phyloP scores from a whole-genome alignment of 495 filamentous ascomycete genomes.

The Copromyces sp. region DNA sequence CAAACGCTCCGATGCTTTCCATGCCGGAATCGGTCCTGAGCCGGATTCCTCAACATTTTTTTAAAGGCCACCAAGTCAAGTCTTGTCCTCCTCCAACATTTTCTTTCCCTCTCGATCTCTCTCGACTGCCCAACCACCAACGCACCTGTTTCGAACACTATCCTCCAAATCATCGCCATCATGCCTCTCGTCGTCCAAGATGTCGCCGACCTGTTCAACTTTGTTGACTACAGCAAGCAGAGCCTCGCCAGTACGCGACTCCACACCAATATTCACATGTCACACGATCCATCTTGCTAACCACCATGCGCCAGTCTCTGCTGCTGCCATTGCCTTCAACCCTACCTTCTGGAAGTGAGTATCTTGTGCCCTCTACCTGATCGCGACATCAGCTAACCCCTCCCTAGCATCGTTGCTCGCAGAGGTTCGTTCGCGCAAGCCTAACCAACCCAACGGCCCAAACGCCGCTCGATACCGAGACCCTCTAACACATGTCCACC shows the following conservation, averaged over 20 bases:
- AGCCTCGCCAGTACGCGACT: conserved; percentile 47
- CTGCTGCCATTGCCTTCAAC: conserved; percentile 60
- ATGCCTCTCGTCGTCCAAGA: neutral
- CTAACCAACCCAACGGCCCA: neutral
- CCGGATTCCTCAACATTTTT: neutral
- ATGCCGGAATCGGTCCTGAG: neutral
- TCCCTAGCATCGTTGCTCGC: conserved; percentile 49
- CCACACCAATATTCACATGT: conserved; percentile 4
- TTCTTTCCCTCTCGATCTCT: neutral
- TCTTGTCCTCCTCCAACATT: neutral
- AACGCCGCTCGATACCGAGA: neutral
- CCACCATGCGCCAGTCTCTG: conserved; percentile 45
- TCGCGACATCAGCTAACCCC: neutral
- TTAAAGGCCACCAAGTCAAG: neutral
- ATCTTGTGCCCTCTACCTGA: neutral
- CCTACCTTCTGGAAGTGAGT: conserved; percentile 73
- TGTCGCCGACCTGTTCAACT: conserved; percentile 29
- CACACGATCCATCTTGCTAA: conserved; percentile 5
- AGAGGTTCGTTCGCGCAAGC: conserved; percentile 42
- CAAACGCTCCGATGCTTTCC: neutral
- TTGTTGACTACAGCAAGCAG: conserved; percentile 54
- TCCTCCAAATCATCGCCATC: neutral
- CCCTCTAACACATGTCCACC: conserved; percentile 5
- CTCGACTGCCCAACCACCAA: neutral
- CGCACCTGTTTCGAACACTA: neutral